These are phyloP conservation scores for Musa troglodytarum DNA, from an alignment of 176 grass and related monocot genomes.

Conservation along the genomic window DNA sequence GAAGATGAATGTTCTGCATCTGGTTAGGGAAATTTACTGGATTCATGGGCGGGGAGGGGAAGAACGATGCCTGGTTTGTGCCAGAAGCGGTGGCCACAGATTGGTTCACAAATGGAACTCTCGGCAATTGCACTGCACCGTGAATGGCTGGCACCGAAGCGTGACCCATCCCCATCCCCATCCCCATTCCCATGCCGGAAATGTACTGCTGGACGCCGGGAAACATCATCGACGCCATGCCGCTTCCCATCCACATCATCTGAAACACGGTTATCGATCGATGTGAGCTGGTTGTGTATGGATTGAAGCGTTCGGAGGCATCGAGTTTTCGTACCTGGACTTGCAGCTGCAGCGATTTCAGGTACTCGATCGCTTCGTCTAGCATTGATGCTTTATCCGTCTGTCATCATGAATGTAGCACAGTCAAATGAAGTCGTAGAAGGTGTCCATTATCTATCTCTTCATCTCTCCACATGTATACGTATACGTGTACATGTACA, in stretches of 20 bases:
- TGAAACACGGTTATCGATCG: slow-evolving; percentile 7
- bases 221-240: slow-evolving; percentile 81
- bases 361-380: slow-evolving; percentile 91
- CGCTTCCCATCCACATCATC: slow-evolving; percentile 98
- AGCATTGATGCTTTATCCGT: slow-evolving; percentile 96
- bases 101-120: slow-evolving; percentile 52
- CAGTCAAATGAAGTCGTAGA: too few species aligned
- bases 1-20: slow-evolving; percentile 34
- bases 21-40: slow-evolving; percentile 33
- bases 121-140: slow-evolving; percentile 28
- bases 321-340: slow-evolving; percentile 41
- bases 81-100: slow-evolving; percentile 29
- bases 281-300: not conserved
- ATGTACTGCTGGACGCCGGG: slow-evolving; percentile 79
- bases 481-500: too few species aligned
- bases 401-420: slow-evolving; percentile 15
- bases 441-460: too few species aligned
- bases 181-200: slow-evolving; percentile 46
- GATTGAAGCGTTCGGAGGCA: not conserved
- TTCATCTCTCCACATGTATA: too few species aligned
- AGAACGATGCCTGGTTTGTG: slow-evolving; percentile 28
- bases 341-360: slow-evolving; percentile 93
- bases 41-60: slow-evolving; percentile 15
- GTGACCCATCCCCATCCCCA: slow-evolving; percentile 19
- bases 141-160: slow-evolving; percentile 17